Evolutionary conservation across 2,329 filamentous ascomycete genomes (phyloP), one percentile per base, ranked within the genome.

Genomic region (Tolypocladium sp.): DNA sequence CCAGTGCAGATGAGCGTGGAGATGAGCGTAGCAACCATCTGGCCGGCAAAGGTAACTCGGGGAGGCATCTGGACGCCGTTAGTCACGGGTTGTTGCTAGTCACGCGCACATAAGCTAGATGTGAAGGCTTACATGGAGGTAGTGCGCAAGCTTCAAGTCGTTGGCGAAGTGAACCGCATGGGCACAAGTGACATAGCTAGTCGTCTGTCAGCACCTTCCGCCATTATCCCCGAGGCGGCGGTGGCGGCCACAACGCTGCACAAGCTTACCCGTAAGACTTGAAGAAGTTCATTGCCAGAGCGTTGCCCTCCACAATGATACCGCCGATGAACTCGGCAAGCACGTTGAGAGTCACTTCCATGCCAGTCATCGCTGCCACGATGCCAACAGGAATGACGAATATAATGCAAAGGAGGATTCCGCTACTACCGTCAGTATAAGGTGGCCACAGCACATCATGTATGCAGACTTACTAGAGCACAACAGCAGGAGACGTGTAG

Each of bases 271-370:
- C 73, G 44, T 71, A 76, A 0, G 72, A 68, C 68, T 80, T 80
- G 70, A 80, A 79, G 65, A 73, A 78, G 67, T 74, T 77, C 70
- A 79, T 76, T 44, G 73, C 76, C n/a, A 79, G 63, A 1, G 77
- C 74, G 52, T 78, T 77, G 27, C 77, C 77, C 9, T 72, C 65
- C 4, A 74, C 70, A 61, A 72, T 73, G 4, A 71, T 69, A 3
- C 77, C 77, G n/a, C 74, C 77, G 13, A 80, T 76, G 41, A 79
- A 75, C 65, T 79, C 77, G 17, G 77, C 75, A 8, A 81, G 61
- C 1, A 80, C 77, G 56, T 79, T 79, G 20, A 79, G 67, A 2
- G 71, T 73, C 22, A 76, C 70, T 40, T 74, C 68, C 20, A 74
- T 67, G 0, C 75, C 76, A 0, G 76, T 80, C 44, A 75, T 79